phyloP scores from a whole-genome alignment of 768 basidiomycete species.

The Collybia sp. region DNA sequence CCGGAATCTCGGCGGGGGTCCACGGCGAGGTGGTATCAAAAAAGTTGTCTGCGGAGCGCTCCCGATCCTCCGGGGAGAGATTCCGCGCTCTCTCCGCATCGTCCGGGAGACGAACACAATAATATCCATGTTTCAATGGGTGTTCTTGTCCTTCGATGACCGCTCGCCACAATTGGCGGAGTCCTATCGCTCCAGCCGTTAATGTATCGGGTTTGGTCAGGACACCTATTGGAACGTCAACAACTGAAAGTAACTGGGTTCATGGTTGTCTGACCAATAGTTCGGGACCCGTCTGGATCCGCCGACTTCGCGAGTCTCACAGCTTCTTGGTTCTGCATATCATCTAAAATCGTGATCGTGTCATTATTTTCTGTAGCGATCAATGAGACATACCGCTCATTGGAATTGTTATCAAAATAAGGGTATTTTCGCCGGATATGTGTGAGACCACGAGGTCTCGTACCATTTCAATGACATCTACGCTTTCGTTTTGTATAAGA shows the following conservation, averaged over 20 bases:
- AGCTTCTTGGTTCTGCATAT: slow-evolving; percentile 62
- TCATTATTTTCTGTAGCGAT: background rate
- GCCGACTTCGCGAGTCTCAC: slow-evolving; percentile 44
- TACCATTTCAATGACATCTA: slow-evolving; percentile 38
- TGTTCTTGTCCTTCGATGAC: slow-evolving; percentile 46
- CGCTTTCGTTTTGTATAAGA: slow-evolving; percentile 50
- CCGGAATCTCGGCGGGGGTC: slow-evolving; percentile 29
- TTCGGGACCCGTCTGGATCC: slow-evolving; percentile 52
- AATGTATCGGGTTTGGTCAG: slow-evolving; percentile 69
- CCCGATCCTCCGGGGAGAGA: slow-evolving; percentile 29
- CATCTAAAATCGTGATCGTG: slow-evolving; percentile 35
- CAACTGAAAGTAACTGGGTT: background rate
- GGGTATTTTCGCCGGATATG: slow-evolving; percentile 43
- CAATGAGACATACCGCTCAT: slow-evolving; percentile 43
- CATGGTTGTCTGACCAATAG: slow-evolving; percentile 44
- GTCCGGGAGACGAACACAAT: slow-evolving; percentile 60
- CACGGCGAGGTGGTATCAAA: slow-evolving; percentile 50
- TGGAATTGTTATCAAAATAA: slow-evolving; percentile 65
- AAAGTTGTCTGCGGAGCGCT: slow-evolving; percentile 33
- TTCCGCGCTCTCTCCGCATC: slow-evolving; percentile 43
- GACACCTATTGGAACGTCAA: slow-evolving; percentile 38
- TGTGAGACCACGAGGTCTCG: slow-evolving; percentile 40
- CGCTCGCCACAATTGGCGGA: slow-evolving; percentile 41
- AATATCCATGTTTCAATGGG: slow-evolving; percentile 52
- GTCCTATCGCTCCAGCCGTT: slow-evolving; percentile 31